A percentile compares a stretch with the other conserved stretches of the same genome.
Evolutionary conservation across 768 basidiomycete species (phyloP).

Genomic region (Xerocomus potaroensis): DNA sequence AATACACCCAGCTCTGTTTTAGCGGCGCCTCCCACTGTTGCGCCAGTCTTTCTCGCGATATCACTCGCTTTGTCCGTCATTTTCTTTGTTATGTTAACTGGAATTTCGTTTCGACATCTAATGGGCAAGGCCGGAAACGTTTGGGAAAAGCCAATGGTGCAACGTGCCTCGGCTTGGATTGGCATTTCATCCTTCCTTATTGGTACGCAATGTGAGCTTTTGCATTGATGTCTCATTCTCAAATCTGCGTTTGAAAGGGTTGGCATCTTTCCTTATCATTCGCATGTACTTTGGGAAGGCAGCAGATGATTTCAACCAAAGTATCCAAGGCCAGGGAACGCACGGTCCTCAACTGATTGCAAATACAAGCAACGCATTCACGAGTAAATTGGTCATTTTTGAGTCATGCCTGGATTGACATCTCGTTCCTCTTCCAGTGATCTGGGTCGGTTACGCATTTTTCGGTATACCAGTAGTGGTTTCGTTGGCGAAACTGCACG

Average conservation of each 20-base stretch:
- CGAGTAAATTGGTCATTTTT: slow-evolving; percentile 46
- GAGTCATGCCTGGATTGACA: background rate
- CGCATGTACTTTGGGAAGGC: slow-evolving; percentile 83
- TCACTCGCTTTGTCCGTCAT: slow-evolving; percentile 51
- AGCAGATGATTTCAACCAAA: slow-evolving; percentile 70
- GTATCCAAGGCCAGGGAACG: slow-evolving; percentile 47
- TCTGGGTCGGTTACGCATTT: slow-evolving; percentile 76
- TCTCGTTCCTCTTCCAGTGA: slow-evolving; percentile 48
- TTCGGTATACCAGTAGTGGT: slow-evolving; percentile 65
- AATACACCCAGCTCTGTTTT: slow-evolving; percentile 53
- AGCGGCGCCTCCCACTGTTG: slow-evolving; percentile 55
- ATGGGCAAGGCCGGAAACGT: slow-evolving; percentile 48
- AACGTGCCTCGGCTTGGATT: slow-evolving; percentile 64
- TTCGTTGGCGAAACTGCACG: slow-evolving; percentile 64
- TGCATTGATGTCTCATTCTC: background rate
- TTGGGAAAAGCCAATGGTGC: slow-evolving; percentile 55
- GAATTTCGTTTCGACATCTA: slow-evolving; percentile 62
- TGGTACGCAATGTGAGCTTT: slow-evolving; percentile 37
- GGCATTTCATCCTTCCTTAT: slow-evolving; percentile 74
- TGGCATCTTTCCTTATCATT: slow-evolving; percentile 65
- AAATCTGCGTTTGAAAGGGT: slow-evolving; percentile 37
- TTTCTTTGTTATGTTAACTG: slow-evolving; percentile 63
- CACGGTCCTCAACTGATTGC: slow-evolving; percentile 61
- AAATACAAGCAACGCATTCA: slow-evolving; percentile 64
- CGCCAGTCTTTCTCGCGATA: slow-evolving; percentile 61